Evolutionary conservation across 371 early-diverging fungal species (phyloP).

Genomic region (Rhizopus stolonifer): DNA sequence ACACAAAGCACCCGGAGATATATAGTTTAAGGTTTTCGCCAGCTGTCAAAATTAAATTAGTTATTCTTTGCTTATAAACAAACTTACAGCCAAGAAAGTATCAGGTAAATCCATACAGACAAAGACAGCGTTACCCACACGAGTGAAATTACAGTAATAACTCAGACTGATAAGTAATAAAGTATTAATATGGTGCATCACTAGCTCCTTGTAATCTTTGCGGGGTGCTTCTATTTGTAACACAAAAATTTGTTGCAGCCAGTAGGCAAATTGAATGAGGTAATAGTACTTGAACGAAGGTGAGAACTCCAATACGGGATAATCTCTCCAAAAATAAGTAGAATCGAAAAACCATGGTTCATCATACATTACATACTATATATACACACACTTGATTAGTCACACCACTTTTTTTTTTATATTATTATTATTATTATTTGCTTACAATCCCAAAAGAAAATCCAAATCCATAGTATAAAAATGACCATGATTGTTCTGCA

Average conservation of each 20-base stretch:
- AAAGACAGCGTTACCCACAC: slow-evolving; percentile 78
- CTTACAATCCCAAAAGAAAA: slow-evolving; percentile 55
- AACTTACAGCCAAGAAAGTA: slow-evolving; percentile 71
- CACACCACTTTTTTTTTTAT: no score
- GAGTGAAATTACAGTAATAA: slow-evolving; percentile 67
- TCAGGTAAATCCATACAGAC: slow-evolving; percentile 80
- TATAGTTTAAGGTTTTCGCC: slow-evolving; percentile 62
- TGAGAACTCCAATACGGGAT: slow-evolving; percentile 57
- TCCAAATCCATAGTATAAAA: slow-evolving; percentile 55
- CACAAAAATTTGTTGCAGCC: slow-evolving; percentile 77
- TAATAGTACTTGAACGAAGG: slow-evolving; percentile 71
- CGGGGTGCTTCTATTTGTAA: slow-evolving; percentile 70
- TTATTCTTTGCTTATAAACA: not conserved
- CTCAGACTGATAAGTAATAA: slow-evolving; percentile 62
- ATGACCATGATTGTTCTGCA: slow-evolving; percentile 71
- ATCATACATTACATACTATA: slow-evolving; percentile 47
- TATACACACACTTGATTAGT: not conserved
- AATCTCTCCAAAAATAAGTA: slow-evolving; percentile 61
- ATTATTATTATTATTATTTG: no score
- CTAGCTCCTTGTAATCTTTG: slow-evolving; percentile 71
- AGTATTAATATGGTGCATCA: slow-evolving; percentile 75
- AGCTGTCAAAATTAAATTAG: slow-evolving; percentile 34
- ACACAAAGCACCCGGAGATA: slow-evolving; percentile 46
- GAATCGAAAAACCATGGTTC: slow-evolving; percentile 72
- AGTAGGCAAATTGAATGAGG: slow-evolving; percentile 69